Evolutionary conservation across 768 basidiomycete genomes (phyloP), one percentile per base, ranked within the genome.

Genomic region (Paxillus ammoniavirescens): DNA sequence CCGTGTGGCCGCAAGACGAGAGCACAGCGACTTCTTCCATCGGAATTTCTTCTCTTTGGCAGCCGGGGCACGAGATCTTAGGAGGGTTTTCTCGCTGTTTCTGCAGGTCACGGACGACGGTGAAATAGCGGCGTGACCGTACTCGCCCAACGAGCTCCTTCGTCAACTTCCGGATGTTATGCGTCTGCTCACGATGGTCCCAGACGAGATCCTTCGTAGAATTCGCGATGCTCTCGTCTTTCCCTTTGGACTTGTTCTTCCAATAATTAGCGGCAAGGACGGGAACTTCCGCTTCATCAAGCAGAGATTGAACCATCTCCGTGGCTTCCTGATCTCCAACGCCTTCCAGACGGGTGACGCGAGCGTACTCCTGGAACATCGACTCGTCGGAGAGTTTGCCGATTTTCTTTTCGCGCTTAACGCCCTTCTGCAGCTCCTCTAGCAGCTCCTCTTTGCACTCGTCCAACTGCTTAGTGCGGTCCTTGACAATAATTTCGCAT

Each of bases 131-230:
- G 35, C 92, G 77, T 2, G 94, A 97, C 42, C 94, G 86, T 45
- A 91, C 83, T 46, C 94, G 89, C 30, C 92, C 93, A 26, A 91
- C 86, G 47, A 96, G 82, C 69, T 97, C 95, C 69, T 93, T 94
- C 33, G 83, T 83, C 43, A 97, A 73, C 45, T 86, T 82, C 43
- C 93, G 84, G 52, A 96, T 87, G 43, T 87, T 83, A 66, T 96
- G 93, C 2, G 91, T 87, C 63, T 91, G 82, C 70, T 95, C 92
- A 33, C 93, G 86, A 63, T 91, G 87, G 36, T 82, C 83, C 91
- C 91, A 93, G 44, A 82, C 78, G 28, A 75, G 73, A 50, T 84
- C 88, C 64, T 83, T 86, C 37, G 73, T 72, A 43, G 77, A 78
- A 57, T 79, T 82, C 6, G 80, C 74, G 40, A 86, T 63, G 33